These are phyloP conservation scores for Canavalia ensiformis DNA, from an alignment of 306 rosid genomes.

Conservation along the genomic window DNA sequence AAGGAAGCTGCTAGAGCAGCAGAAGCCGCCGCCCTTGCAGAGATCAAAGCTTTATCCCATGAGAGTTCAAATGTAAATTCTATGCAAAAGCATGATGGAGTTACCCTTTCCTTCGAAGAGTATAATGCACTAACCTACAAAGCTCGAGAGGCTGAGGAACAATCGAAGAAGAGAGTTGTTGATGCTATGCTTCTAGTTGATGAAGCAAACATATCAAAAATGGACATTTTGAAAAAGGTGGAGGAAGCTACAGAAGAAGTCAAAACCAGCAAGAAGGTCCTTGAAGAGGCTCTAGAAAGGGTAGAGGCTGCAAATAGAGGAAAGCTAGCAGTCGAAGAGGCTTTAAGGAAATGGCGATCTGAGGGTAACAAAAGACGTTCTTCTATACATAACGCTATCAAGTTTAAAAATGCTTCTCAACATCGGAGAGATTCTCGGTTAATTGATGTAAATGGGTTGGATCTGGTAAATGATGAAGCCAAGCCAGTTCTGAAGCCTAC, in stretches of 20 bases:
- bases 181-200: conserved; percentile 83
- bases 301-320: conserved; percentile 89
- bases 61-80: conserved; percentile 51
- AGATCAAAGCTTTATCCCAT: conserved; percentile 75
- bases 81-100: conserved; percentile 53
- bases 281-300: conserved; percentile 87
- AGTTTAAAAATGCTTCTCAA: conserved; percentile 73
- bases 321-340: conserved; percentile 83
- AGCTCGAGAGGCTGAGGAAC: conserved; percentile 74
- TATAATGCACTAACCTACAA: conserved; percentile 66
- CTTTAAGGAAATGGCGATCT: conserved; percentile 87
- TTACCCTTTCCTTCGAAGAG: conserved; percentile 83
- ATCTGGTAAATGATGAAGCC: conserved; percentile 57
- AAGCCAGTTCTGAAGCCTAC: conserved; percentile 69
- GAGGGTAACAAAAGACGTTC: conserved; percentile 73
- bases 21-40: conserved; percentile 78
- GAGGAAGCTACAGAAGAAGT: conserved; percentile 89
- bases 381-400: conserved; percentile 57
- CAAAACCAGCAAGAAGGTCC: conserved; percentile 68
- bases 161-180: conserved; percentile 65
- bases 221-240: conserved; percentile 71
- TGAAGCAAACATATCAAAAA: conserved; percentile 71
- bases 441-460: conserved; percentile 63
- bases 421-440: conserved; percentile 61
- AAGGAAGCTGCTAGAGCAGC: conserved; percentile 96